These are phyloP conservation scores for Colletotrichum neosansevieriae DNA, from an alignment of 2,329 filamentous ascomycete species.

Conservation along the genomic window DNA sequence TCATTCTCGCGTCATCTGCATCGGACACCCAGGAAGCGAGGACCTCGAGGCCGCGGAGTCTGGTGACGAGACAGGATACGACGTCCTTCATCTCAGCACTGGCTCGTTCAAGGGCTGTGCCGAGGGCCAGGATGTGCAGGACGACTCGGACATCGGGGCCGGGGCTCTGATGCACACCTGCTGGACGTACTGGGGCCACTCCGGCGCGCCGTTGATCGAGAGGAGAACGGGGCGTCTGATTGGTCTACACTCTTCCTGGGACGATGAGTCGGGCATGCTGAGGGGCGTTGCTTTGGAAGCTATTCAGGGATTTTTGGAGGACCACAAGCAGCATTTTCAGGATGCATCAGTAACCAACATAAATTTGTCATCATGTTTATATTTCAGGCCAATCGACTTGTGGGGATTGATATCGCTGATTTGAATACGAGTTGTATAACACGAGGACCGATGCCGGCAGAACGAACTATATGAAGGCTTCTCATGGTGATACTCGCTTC, in stretches of 20 bases:
- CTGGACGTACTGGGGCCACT: slow-evolving; percentile 71
- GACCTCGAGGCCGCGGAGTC: slow-evolving; percentile 56
- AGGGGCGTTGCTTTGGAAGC: slow-evolving; percentile 61
- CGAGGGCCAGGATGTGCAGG: slow-evolving; percentile 55
- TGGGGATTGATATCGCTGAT: too few species aligned
- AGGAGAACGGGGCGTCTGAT: slow-evolving; percentile 54
- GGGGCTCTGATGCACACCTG: slow-evolving; percentile 64
- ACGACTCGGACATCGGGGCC: slow-evolving; percentile 64
- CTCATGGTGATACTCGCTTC: too few species aligned
- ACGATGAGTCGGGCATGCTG: slow-evolving; percentile 63
- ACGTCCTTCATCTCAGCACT: slow-evolving; percentile 59
- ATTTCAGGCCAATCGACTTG: too few species aligned
- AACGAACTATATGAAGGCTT: too few species aligned
- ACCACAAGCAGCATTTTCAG: slow-evolving; percentile 9
- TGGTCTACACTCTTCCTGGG: slow-evolving; percentile 67
- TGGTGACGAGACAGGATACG: slow-evolving; percentile 56
- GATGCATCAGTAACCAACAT: too few species aligned
- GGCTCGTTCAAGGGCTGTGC: slow-evolving; percentile 56
- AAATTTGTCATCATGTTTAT: too few species aligned
- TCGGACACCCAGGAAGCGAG: slow-evolving; percentile 52
- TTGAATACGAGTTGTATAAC: too few species aligned
- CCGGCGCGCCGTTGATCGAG: slow-evolving; percentile 62
- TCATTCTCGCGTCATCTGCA: slow-evolving; percentile 47
- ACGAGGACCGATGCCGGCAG: too few species aligned
- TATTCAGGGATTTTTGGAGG: slow-evolving; percentile 52